Base-by-base conservation (phyloP, 2,329 filamentous ascomycete genomes). In the Cercospora sp. region DNA sequence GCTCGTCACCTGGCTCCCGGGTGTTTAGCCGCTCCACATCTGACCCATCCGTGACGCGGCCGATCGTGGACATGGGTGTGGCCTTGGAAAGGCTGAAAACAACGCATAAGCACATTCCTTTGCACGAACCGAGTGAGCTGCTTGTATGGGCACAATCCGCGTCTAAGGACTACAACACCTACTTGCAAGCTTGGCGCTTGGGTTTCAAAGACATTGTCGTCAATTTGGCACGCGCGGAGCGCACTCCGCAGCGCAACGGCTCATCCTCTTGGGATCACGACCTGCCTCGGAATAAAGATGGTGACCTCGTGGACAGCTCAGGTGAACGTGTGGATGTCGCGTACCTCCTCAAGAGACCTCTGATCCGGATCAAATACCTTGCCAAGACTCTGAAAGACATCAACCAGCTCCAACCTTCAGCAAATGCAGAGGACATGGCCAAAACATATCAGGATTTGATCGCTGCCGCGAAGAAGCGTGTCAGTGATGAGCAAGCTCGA, bases 121-220 rank as follows among this genome's bases (percentile, higher is more conserved):
- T 91, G 61, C 85, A 89, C 23, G 89, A 95, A 71, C 82, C 91
- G 1, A 87, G 91, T 66, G 86, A 87, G 13, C 85, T 99, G 63
- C 83, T 96, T 9, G 85, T 85, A 48, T 99, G 95, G 95, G 91
- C 94, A 1, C 87, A 93, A 65, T 88, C 87, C 20, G 89, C 92
- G 0, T 87, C 91, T 57, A 88, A 89, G 65, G 86, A 94, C 9
- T 99, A 99, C 77, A 85, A 89, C 69, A 90, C 92, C 75, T 99
- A 98, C 77, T 85, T 98, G 33, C 88, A 89, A 75, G 89, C 91
- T 7, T 99, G 95, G 95, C 87, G 93, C 31, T 85, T 98, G 59
- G 95, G 95, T 0, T 99, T 98, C 79, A 91, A 97, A 75, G 94
- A 96, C 77, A 88, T 99, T 20, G 89, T 98, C 60, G 92, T 99